These are phyloP conservation scores for Malus fusca DNA, from an alignment of 306 rosid species.

Conservation along the genomic window DNA sequence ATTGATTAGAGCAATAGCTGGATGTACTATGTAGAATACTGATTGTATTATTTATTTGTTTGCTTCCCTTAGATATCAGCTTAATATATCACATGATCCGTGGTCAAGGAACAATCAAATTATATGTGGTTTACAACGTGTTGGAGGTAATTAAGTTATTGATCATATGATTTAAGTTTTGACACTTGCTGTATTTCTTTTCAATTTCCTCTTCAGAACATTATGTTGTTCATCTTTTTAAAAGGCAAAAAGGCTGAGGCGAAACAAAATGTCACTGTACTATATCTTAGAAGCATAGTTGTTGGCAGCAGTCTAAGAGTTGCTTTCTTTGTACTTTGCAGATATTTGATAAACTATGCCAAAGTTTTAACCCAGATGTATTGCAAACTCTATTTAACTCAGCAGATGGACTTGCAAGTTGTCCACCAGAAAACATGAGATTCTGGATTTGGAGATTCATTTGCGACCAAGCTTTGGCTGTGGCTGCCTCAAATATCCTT, in stretches of 20 bases:
- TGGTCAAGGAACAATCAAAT: constrained; percentile 93
- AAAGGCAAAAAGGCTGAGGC: neutral
- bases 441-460: constrained; percentile 82
- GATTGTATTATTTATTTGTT: neutral
- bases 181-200: neutral
- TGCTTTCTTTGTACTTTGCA: constrained; percentile 8
- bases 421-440: constrained; percentile 52
- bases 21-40: neutral
- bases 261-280: neutral
- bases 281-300: neutral
- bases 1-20: neutral
- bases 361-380: constrained; percentile 87
- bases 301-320: neutral
- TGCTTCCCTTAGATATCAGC: constrained; percentile 68
- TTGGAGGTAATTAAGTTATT: constrained; percentile 59
- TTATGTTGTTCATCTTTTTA: neutral
- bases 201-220: neutral
- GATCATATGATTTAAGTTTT: neutral
- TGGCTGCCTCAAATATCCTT: constrained; percentile 96
- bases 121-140: constrained; percentile 92
- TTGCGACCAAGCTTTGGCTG: constrained; percentile 68
- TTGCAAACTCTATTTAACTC: constrained; percentile 85
- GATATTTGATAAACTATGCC: constrained; percentile 98
- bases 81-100: constrained; percentile 99
- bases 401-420: constrained; percentile 82